phyloP scores from a whole-genome alignment of 768 basidiomycete species.

The Thelephora aurantiotincta region DNA sequence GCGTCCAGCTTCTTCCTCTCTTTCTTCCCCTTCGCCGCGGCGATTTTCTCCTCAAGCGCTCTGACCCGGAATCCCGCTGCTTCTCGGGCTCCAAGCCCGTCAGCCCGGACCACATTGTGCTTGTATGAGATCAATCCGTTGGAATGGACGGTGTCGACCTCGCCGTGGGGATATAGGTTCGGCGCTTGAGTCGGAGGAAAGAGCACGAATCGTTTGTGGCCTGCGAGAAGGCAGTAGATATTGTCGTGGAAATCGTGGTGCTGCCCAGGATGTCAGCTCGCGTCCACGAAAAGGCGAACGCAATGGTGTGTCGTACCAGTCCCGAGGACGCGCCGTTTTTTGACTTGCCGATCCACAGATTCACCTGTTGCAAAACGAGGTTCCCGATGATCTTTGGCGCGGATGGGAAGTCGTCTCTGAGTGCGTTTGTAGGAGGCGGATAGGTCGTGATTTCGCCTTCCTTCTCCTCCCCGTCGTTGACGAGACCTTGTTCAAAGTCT shows the following conservation, averaged over 20 bases:
- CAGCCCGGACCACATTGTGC: slow-evolving; percentile 13
- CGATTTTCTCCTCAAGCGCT: slow-evolving; percentile 13
- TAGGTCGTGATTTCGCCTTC: slow-evolving; percentile 8
- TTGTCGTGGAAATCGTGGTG: slow-evolving; percentile 21
- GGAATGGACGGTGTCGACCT: slow-evolving; percentile 11
- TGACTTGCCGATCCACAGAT: slow-evolving; percentile 18
- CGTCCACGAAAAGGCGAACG: not conserved
- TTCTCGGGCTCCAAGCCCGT: slow-evolving; percentile 13
- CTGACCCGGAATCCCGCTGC: slow-evolving; percentile 12
- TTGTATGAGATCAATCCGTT: slow-evolving; percentile 19
- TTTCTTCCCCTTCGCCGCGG: slow-evolving; percentile 9
- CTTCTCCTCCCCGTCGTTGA: not conserved
- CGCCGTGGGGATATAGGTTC: slow-evolving; percentile 14
- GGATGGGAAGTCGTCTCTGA: slow-evolving; percentile 15
- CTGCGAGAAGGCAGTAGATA: slow-evolving; percentile 16
- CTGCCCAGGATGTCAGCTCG: slow-evolving; percentile 1
- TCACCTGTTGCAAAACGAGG: slow-evolving; percentile 18
- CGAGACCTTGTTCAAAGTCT: slow-evolving; percentile 8
- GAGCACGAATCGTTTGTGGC: slow-evolving; percentile 18
- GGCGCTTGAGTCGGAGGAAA: slow-evolving; percentile 13
- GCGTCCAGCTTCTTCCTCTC: slow-evolving; percentile 11
- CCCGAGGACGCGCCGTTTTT: slow-evolving; percentile 17
- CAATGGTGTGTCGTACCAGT: slow-evolving; percentile 10
- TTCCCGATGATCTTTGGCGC: slow-evolving; percentile 16
- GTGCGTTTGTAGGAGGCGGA: slow-evolving; percentile 15